These are phyloP conservation scores for Mycosphaerella sp. DNA, from an alignment of 2,329 filamentous ascomycete genomes.

Conservation along the genomic window DNA sequence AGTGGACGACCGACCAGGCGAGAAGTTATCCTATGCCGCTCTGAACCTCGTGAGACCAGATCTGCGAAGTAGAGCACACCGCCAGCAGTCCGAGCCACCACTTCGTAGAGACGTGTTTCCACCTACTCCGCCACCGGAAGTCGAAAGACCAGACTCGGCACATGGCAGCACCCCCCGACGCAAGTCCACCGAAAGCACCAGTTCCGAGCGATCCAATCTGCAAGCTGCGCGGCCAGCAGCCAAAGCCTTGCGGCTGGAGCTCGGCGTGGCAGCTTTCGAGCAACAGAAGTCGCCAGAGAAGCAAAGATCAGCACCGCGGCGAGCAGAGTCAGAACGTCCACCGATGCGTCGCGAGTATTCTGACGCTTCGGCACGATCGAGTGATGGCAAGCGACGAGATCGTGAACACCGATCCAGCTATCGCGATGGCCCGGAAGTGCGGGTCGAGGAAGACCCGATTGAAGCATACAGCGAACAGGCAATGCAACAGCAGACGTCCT, in stretches of 20 bases:
- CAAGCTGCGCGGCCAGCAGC: conserved; percentile 39
- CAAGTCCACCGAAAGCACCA: conserved; percentile 40
- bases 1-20: conserved; percentile 73
- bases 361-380: conserved; percentile 17
- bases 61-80: conserved; percentile 59
- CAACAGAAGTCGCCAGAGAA: conserved; percentile 28
- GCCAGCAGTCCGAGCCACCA: conserved; percentile 81
- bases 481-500: conserved; percentile 13
- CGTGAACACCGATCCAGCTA: conserved; percentile 51
- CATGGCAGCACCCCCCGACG: conserved; percentile 19
- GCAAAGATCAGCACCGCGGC: conserved; percentile 36
- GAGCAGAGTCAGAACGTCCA: conserved; percentile 42
- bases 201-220: conserved; percentile 36
- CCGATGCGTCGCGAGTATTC: conserved; percentile 34
- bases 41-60: conserved; percentile 88
- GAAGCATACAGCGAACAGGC: conserved; percentile 30
- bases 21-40: conserved; percentile 85
- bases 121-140: conserved; percentile 95
- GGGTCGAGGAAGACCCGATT: conserved; percentile 40
- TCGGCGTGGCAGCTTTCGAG: conserved; percentile 45
- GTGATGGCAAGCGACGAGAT: conserved; percentile 28
- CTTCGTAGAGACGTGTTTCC: conserved; percentile 77
- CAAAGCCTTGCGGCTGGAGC: conserved; percentile 44
- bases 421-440: conserved; percentile 60
- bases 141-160: conserved; percentile 46